Evolutionary conservation across 345 rosid species (phyloP), one percentile per base, ranked within the genome.

Genomic region (Pelargonium nanum): DNA sequence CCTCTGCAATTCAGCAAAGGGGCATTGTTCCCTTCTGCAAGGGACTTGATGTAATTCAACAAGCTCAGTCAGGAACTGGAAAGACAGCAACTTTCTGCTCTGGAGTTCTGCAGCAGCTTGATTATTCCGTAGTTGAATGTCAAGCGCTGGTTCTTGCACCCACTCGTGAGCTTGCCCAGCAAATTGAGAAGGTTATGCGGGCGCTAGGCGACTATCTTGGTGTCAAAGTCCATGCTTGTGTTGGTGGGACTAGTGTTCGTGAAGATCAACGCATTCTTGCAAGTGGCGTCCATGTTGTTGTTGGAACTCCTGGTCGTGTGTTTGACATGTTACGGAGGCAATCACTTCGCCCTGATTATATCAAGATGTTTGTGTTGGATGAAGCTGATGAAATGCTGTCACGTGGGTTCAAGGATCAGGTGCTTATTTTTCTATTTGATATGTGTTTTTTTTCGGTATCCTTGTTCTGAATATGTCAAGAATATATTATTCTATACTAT

Each of bases 381-480:
- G 92, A 85, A 68, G 92, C 92, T 52, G 92, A 86, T 73, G 92
- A 86, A 52, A 86, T 86, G 92, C 89, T 86, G 62, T 86, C 92
- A 22, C 87, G 93, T 56, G 93, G 93, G 63, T 86, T 86, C 67
- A 86, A 86, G 75, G 93, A 86, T 72, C 93, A 86, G 88, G 92
- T 83, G 52, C 58, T 68, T 65, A 26, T 32, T 26, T 30, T 7
- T 51, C 16, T 62, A 55, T 44, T 1, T 30, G 44, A 8, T 40
- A 24, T 44, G 24, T 30, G 23, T 23, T 56, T 51, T 25, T 24
- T 25, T n/a, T n/a, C n/a, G n/a, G n/a, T n/a, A n/a, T n/a, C n/a
- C n/a, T n/a, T n/a, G n/a, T n/a, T n/a, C n/a, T n/a, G n/a, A n/a
- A n/a, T n/a, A 34, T 34, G 45, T 34, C 12, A 15, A 4, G 45